These are phyloP conservation scores for Antitrichia curtipendula DNA, from an alignment of 225 moss, liverwort and hornwort genomes.

Conservation along the genomic window DNA sequence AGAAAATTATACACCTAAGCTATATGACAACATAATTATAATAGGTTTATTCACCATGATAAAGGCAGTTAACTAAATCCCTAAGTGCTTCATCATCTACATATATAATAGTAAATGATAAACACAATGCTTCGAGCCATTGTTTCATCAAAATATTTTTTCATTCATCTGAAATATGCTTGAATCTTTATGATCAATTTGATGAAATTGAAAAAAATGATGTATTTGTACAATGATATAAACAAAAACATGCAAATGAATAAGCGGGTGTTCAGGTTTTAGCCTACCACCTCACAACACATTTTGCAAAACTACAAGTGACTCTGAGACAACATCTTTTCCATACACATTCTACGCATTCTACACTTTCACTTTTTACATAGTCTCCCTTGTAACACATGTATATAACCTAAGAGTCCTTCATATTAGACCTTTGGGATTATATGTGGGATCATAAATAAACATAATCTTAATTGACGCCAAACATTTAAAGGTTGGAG, in stretches of 20 bases:
- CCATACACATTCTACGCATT: not conserved
- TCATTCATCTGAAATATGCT: no score
- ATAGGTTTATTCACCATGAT: no score
- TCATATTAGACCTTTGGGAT: not conserved
- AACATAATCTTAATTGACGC: no score
- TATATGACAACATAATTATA: rapidly evolving
- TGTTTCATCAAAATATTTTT: no score
- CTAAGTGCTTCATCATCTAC: rapidly evolving
- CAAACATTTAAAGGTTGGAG: no score
- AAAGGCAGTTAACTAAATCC: rapidly evolving
- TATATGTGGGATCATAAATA: no score
- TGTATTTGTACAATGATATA: not conserved
- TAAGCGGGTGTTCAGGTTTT: not conserved
- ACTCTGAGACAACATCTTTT: not conserved
- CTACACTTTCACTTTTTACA: not conserved
- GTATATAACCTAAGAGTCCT: no score
- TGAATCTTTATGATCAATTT: not conserved
- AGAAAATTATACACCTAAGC: not conserved
- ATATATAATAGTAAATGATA: no score
- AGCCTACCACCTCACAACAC: rapidly evolving
- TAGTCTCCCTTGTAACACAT: not conserved
- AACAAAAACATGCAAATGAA: not conserved
- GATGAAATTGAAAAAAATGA: not conserved
- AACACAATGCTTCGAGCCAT: no score
- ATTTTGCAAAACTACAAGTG: not conserved